phyloP scores from a whole-genome alignment of 495 filamentous ascomycete genomes.

The Physcia stellaris region DNA sequence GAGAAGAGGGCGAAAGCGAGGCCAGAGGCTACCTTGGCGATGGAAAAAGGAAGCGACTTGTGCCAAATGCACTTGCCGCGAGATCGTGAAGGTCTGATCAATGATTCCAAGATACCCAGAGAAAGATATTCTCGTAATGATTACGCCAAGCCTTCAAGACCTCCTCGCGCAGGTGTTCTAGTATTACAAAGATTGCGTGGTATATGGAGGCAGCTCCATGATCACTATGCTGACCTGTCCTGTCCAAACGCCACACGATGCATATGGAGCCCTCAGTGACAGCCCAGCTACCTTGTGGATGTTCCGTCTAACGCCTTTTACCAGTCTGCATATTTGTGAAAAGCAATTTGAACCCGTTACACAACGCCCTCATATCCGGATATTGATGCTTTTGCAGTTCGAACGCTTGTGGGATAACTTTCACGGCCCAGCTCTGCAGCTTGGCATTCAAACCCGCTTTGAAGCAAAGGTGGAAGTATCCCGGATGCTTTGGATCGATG shows the following conservation, averaged over 20 bases:
- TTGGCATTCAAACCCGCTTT: conserved; percentile 66
- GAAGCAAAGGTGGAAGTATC: conserved; percentile 92
- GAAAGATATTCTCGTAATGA: too few species aligned
- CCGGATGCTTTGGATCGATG: conserved; percentile 78
- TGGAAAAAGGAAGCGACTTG: too few species aligned
- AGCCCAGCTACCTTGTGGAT: not conserved
- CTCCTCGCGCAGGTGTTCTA: too few species aligned
- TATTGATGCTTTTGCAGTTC: conserved; percentile 78
- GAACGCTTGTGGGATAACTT: conserved; percentile 78
- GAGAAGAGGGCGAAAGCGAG: conserved; percentile 28
- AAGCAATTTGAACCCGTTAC: conserved; percentile 71
- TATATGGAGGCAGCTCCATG: too few species aligned
- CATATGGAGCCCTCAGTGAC: not conserved
- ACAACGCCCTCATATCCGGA: conserved; percentile 84
- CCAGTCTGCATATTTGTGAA: conserved; percentile 40
- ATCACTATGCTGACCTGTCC: too few species aligned
- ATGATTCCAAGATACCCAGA: too few species aligned
- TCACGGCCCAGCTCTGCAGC: conserved; percentile 72
- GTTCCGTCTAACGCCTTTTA: conserved; percentile 20
- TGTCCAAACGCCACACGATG: not conserved
- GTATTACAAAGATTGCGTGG: too few species aligned
- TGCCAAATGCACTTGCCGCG: too few species aligned
- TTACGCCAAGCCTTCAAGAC: too few species aligned
- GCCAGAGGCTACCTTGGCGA: too few species aligned
- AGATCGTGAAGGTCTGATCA: too few species aligned